Conservation (phyloP, 2,329 filamentous ascomycete genomes). For the Pseudogymnoascus sp. region DNA sequence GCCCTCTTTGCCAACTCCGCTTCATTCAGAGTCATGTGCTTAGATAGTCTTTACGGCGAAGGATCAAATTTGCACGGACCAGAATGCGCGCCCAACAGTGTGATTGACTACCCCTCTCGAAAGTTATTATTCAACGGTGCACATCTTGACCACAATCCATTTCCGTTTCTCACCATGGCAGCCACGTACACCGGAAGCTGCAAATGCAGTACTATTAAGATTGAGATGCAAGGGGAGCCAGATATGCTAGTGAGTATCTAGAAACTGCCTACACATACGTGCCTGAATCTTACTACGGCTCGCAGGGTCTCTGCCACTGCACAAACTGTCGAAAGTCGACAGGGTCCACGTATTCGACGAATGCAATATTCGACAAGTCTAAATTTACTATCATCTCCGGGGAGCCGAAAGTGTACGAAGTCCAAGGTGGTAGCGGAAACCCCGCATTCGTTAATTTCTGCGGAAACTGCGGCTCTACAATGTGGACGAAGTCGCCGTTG, state of each 20-base stretch:
- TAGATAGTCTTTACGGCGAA: too few species aligned
- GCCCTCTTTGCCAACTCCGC: not conserved
- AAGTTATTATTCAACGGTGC: too few species aligned
- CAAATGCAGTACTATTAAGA: not conserved
- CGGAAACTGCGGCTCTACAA: not conserved
- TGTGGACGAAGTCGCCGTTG: not conserved
- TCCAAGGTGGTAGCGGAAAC: not conserved
- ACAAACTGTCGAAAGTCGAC: constrained; percentile 2
- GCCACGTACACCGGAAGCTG: constrained; percentile 2
- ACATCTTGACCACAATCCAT: not conserved
- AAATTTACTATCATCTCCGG: not conserved
- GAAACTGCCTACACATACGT: not conserved
- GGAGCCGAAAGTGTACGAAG: not conserved
- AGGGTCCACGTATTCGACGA: not conserved
- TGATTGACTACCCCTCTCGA: too few species aligned
- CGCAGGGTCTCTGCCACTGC: constrained; percentile 1
- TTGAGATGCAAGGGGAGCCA: not conserved
- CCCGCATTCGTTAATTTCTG: not conserved
- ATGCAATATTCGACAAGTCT: not conserved
- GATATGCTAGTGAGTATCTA: not conserved
- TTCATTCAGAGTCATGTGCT: too few species aligned
- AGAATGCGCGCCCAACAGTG: too few species aligned
- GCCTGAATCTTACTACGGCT: not conserved
- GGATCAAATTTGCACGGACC: too few species aligned
- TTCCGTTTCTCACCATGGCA: not conserved